phyloP scores from a whole-genome alignment of 2,329 filamentous ascomycete species.

The Exophiala aquamarina region DNA sequence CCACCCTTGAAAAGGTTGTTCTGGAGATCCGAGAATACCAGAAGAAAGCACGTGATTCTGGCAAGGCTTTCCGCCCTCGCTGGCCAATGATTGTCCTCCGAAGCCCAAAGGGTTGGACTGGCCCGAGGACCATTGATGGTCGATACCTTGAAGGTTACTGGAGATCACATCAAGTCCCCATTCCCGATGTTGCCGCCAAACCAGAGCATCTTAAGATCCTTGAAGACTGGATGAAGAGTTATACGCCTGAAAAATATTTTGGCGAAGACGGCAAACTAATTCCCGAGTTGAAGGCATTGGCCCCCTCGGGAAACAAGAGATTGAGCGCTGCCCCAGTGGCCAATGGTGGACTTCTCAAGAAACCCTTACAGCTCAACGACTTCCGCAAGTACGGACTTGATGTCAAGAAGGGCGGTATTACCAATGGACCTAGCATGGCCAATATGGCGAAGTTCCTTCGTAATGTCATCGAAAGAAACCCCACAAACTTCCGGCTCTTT shows the following conservation, averaged over 20 bases:
- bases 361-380: constrained; percentile 67
- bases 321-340: constrained; percentile 78
- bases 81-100: constrained; percentile 81
- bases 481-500: constrained; percentile 70
- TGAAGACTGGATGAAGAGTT: constrained; percentile 75
- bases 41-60: constrained; percentile 68
- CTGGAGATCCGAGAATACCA: constrained; percentile 68
- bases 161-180: constrained; percentile 75
- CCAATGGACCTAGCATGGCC: constrained; percentile 63
- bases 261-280: constrained; percentile 63
- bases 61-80: constrained; percentile 66
- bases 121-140: constrained; percentile 67
- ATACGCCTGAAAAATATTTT: constrained; percentile 72
- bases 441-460: constrained; percentile 68
- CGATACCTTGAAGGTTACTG: constrained; percentile 76
- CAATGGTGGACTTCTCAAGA: constrained; percentile 68
- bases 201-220: constrained; percentile 65
- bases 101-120: constrained; percentile 79
- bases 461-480: constrained; percentile 66
- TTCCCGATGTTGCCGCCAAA: constrained; percentile 68
- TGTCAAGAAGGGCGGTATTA: constrained; percentile 61
- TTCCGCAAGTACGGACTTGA: constrained; percentile 67
- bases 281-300: constrained; percentile 62
- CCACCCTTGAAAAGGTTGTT: constrained; percentile 71
- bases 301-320: constrained; percentile 63